phyloP scores from a whole-genome alignment of 148 eudicot species.

The Rhododendron ferrugineum region DNA sequence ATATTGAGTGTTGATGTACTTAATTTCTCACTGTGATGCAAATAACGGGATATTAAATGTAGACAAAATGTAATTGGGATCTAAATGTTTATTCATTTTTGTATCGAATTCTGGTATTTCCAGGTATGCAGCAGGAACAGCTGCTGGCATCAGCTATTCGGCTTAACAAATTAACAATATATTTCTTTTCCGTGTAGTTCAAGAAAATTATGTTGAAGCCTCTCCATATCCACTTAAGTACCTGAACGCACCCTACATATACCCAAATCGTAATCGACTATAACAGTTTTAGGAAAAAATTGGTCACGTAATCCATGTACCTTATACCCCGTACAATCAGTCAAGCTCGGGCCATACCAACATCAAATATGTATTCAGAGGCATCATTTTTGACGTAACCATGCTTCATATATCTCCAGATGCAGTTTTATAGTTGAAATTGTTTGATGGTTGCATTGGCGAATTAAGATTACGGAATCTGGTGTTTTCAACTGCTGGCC shows the following conservation, averaged over 20 bases:
- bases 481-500: not conserved
- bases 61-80: not conserved
- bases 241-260: not conserved
- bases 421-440: not conserved
- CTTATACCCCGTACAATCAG: not conserved
- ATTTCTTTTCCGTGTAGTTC: not conserved
- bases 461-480: not conserved
- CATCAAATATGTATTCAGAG: not conserved
- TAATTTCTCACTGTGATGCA: not conserved
- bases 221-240: not conserved
- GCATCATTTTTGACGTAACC: not conserved
- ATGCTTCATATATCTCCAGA: not conserved
- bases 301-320: not conserved
- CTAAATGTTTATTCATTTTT: not conserved
- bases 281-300: not conserved
- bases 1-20: not conserved
- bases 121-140: not conserved
- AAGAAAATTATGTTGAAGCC: not conserved
- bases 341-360: not conserved
- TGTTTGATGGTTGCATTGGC: not conserved
- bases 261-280: not conserved
- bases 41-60: not conserved
- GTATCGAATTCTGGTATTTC: too few relatives aligned
- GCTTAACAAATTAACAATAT: not conserved
- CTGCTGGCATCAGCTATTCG: not conserved